These are phyloP conservation scores for sorghum (Sorghum bicolor) DNA, from an alignment of 176 grass and related monocot species.

Conservation along the genomic window Sorghum_bicolor_NCBIv3 NC_012874.2:70062501-70063000, in stretches of 20 bases:
- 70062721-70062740: constrained; percentile 44
- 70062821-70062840: constrained; percentile 75
- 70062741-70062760: constrained; percentile 35
- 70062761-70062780: background rate
- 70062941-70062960: background rate
- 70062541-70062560: constrained; percentile 64
- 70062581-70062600: constrained; percentile 52
- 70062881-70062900: constrained; percentile 48
- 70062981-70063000: background rate
- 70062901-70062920: constrained; percentile 53
- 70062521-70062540: constrained; percentile 88
- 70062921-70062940: constrained; percentile 27
- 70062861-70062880: constrained; percentile 32
- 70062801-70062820: constrained; percentile 46
- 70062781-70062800: too few species aligned
- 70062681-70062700: constrained; percentile 36
- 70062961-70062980: background rate
- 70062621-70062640: background rate
- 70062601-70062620: background rate
- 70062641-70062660: constrained; percentile 61
- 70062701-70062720: constrained; percentile 74
- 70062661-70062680: constrained; percentile 23
- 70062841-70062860: constrained; percentile 42
- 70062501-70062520: constrained; percentile 24
- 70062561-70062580: constrained; percentile 42